phyloP scores from a whole-genome alignment of 805 yeast species.

The Yarrowia alimentaria region DNA sequence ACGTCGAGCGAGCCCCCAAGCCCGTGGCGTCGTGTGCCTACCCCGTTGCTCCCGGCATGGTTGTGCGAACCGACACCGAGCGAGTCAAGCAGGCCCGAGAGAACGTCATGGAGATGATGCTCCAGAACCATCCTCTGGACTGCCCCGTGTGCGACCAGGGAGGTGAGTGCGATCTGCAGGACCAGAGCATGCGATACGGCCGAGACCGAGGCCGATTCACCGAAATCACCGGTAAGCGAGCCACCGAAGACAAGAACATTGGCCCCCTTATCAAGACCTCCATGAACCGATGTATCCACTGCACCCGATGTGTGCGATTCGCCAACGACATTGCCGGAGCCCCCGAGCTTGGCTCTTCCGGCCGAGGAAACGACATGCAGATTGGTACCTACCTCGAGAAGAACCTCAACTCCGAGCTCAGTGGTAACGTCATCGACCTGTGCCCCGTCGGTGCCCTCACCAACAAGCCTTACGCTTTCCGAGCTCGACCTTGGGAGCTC shows the following conservation, averaged over 20 bases:
- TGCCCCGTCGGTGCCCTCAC: conserved; percentile 94
- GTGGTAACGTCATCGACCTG: conserved; percentile 82
- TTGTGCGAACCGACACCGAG: conserved; percentile 73
- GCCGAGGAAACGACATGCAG: conserved; percentile 90
- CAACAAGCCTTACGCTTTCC: conserved; percentile 87
- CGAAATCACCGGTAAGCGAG: conserved; percentile 81
- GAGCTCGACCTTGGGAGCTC: conserved; percentile 91
- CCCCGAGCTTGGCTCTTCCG: conserved; percentile 83
- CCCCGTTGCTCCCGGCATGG: conserved; percentile 91
- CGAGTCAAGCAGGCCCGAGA: conserved; percentile 80
- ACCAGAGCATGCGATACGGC: conserved; percentile 79
- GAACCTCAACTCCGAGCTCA: conserved; percentile 77
- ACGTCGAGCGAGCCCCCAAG: conserved; percentile 84
- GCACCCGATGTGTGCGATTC: conserved; percentile 88
- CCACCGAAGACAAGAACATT: conserved; percentile 85
- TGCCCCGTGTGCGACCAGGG: conserved; percentile 94
- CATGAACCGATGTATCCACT: conserved; percentile 90
- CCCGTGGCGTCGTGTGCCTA: conserved; percentile 88
- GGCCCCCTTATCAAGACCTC: conserved; percentile 88
- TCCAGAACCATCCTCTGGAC: conserved; percentile 87
- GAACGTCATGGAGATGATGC: conserved; percentile 84
- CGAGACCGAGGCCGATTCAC: conserved; percentile 81
- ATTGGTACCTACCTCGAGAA: conserved; percentile 86
- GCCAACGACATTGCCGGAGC: conserved; percentile 91
- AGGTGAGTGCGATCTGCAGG: conserved; percentile 91